A percentile compares a stretch with the other conserved stretches of the same genome.
phyloP scores from a whole-genome alignment of 1,284 basidiomycete genomes.

The Ceratobasidium papillatum region DNA sequence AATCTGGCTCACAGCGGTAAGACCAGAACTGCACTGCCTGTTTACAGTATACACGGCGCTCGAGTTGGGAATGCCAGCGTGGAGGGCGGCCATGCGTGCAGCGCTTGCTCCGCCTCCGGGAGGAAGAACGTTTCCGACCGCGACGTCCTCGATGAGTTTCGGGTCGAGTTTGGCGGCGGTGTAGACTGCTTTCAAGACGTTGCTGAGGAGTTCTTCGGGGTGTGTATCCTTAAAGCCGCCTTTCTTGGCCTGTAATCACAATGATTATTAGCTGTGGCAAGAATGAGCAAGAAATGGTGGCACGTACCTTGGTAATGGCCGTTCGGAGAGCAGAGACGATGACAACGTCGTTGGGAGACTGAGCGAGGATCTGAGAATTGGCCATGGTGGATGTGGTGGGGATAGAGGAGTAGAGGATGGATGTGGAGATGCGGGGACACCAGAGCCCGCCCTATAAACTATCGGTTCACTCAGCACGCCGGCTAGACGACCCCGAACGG shows the following conservation, averaged over 20 bases:
- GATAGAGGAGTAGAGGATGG: background rate
- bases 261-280: background rate
- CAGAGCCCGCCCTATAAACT: slow-evolving; percentile 4
- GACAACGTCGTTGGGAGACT: slow-evolving; percentile 85
- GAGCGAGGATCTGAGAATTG: slow-evolving; percentile 62
- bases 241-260: slow-evolving; percentile 77
- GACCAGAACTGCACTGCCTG: slow-evolving; percentile 93
- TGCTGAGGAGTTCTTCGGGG: slow-evolving; percentile 89
- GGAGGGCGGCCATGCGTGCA: slow-evolving; percentile 94
- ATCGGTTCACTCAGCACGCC: slow-evolving; percentile 14
- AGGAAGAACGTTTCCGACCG: slow-evolving; percentile 94
- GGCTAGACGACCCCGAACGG: slow-evolving; percentile 15
- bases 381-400: slow-evolving; percentile 47
- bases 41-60: slow-evolving; percentile 89
- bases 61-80: slow-evolving; percentile 89
- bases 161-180: slow-evolving; percentile 76
- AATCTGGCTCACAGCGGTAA: slow-evolving; percentile 89
- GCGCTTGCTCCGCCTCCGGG: slow-evolving; percentile 88
- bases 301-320: slow-evolving; percentile 82
- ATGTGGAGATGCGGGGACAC: slow-evolving; percentile 16
- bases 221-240: slow-evolving; percentile 94
- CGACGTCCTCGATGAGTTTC: slow-evolving; percentile 85
- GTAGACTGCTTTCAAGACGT: slow-evolving; percentile 79
- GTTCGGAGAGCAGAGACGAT: slow-evolving; percentile 89
- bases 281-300: slow-evolving; percentile 2